These are phyloP conservation scores for Aspergillus sp. DNA, from an alignment of 2,329 filamentous ascomycete genomes.

Conservation along the genomic window DNA sequence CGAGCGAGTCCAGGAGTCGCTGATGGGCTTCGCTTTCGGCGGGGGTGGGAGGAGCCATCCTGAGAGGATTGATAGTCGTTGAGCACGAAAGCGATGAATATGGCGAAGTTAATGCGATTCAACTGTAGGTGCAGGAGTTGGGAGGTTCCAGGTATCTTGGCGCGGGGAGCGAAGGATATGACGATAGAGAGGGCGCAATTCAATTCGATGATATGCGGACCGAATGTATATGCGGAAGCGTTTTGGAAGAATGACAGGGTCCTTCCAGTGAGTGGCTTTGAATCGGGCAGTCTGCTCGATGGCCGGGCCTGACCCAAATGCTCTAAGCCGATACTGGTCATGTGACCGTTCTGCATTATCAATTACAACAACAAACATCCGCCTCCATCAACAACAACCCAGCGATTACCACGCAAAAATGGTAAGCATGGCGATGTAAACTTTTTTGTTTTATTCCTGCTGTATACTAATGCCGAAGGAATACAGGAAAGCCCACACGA, in stretches of 20 bases:
- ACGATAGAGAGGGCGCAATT: no score
- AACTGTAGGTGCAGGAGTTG: neutral
- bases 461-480: neutral
- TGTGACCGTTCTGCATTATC: conserved; percentile 5
- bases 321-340: neutral
- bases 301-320: neutral
- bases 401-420: conserved; percentile 11
- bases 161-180: neutral
- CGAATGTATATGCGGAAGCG: neutral
- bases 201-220: neutral
- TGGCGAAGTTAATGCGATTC: neutral
- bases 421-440: conserved; percentile 8
- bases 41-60: conserved; percentile 62
- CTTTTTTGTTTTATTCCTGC: neutral
- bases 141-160: neutral
- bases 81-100: neutral
- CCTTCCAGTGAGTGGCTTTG: neutral
- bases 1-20: conserved; percentile 82
- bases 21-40: conserved; percentile 81
- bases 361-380: conserved; percentile 3
- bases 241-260: neutral
- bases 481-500: conserved; percentile 88
- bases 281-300: neutral
- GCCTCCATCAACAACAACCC: neutral
- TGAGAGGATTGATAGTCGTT: conserved; percentile 23